These are phyloP conservation scores for Gynostemma pentaphyllum DNA, from an alignment of 306 rosid species.

Conservation along the genomic window DNA sequence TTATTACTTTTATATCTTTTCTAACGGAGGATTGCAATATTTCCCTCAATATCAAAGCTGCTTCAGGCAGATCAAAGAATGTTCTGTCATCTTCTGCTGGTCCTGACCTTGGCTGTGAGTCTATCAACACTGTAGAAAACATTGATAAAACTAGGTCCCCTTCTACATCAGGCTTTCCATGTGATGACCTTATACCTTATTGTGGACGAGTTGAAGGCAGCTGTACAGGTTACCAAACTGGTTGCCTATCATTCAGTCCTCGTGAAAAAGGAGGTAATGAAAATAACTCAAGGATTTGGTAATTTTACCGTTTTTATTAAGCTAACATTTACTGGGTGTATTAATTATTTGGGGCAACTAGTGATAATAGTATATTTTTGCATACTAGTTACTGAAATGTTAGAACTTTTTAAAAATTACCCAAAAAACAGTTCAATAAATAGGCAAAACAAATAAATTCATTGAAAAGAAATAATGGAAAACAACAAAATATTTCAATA, in stretches of 20 bases:
- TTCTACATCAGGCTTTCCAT: conserved; percentile 12
- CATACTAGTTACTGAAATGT: too few relatives aligned
- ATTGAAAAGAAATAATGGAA: too few relatives aligned
- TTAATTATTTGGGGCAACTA: too few relatives aligned
- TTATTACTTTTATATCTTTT: neutral
- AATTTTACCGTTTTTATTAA: conserved; percentile 18
- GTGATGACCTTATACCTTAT: conserved; percentile 19
- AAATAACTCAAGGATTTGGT: too few relatives aligned
- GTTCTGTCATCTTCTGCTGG: conserved; percentile 22
- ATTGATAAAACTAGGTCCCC: conserved; percentile 9
- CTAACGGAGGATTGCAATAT: conserved; percentile 7
- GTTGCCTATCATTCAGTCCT: conserved; percentile 49
- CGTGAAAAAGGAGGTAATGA: conserved; percentile 80
- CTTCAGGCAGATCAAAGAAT: conserved; percentile 24
- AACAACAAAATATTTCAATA: too few relatives aligned
- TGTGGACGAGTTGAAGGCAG: conserved; percentile 19
- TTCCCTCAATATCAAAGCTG: conserved; percentile 18
- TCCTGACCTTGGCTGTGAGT: conserved; percentile 35
- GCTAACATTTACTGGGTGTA: too few relatives aligned
- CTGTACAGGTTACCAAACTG: conserved; percentile 17
- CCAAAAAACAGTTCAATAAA: too few relatives aligned
- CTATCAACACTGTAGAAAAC: conserved; percentile 19
- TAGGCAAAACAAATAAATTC: too few relatives aligned
- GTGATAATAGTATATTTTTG: too few relatives aligned
- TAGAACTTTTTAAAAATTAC: too few relatives aligned